Evolutionary conservation across 169 alveolate genomes (phyloP).

Genomic region (Eimeria nieschulzi): DNA sequence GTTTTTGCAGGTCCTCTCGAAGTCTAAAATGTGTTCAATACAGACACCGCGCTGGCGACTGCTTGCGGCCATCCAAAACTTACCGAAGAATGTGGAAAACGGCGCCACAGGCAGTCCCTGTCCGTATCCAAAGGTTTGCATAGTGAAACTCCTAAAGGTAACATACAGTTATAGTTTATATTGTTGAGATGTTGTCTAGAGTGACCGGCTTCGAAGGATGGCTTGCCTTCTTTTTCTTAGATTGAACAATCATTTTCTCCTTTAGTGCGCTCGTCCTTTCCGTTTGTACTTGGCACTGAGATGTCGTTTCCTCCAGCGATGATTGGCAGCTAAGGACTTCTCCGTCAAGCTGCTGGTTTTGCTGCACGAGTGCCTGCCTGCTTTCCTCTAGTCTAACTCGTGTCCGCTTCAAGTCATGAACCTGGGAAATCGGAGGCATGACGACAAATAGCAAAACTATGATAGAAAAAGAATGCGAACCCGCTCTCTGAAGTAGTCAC

Average conservation of each 20-base stretch:
- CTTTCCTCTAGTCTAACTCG: neutral
- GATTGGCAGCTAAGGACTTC: neutral
- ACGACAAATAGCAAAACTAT: no score
- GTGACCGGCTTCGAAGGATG: neutral
- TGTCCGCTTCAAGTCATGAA: neutral
- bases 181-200: neutral
- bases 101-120: conserved; percentile 1
- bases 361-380: neutral
- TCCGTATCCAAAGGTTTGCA: neutral
- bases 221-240: neutral
- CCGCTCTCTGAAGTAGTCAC: neutral
- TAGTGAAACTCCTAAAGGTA: neutral
- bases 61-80: neutral
- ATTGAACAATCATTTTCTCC: neutral
- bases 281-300: neutral
- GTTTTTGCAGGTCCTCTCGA: neutral
- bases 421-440: neutral
- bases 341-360: neutral
- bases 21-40: neutral
- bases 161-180: neutral
- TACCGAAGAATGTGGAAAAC: neutral
- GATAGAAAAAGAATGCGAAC: neutral
- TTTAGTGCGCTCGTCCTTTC: neutral
- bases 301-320: neutral
- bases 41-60: neutral